Evolutionary conservation across 75 land plant genomes (phyloP).

Genomic region (Sequoiadendron giganteum): DNA sequence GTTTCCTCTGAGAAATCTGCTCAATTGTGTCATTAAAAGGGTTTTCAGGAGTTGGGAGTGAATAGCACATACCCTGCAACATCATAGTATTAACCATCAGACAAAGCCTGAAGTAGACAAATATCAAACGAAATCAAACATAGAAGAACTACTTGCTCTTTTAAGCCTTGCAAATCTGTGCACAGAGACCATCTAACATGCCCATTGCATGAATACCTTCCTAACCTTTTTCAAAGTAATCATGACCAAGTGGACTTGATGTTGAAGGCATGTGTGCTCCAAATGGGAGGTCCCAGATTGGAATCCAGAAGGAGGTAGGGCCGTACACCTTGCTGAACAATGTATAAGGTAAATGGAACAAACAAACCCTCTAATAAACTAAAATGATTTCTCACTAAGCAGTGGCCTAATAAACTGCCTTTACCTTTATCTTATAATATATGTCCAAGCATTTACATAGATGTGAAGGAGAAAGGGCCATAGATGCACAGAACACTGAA

Average conservation of each 20-base stretch:
- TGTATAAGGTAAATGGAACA: no score
- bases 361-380: no score
- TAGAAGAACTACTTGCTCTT: neutral
- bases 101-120: neutral
- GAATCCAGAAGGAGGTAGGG: no score
- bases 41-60: conserved; percentile 92
- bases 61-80: conserved; percentile 93
- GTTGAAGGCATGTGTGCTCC: no score
- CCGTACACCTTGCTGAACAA: no score
- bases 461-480: neutral
- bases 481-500: neutral
- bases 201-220: neutral
- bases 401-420: no score
- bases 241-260: no score
- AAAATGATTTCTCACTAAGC: no score
- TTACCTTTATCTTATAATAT: no score
- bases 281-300: no score
- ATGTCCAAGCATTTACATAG: neutral
- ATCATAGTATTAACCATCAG: neutral
- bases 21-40: conserved; percentile 71
- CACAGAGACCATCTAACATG: neutral
- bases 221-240: no score
- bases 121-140: neutral
- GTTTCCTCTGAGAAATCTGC: neutral
- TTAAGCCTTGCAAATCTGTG: neutral